Evolutionary conservation across 441 rosid genomes (phyloP).

Genomic region (Breynia disticha): DNA sequence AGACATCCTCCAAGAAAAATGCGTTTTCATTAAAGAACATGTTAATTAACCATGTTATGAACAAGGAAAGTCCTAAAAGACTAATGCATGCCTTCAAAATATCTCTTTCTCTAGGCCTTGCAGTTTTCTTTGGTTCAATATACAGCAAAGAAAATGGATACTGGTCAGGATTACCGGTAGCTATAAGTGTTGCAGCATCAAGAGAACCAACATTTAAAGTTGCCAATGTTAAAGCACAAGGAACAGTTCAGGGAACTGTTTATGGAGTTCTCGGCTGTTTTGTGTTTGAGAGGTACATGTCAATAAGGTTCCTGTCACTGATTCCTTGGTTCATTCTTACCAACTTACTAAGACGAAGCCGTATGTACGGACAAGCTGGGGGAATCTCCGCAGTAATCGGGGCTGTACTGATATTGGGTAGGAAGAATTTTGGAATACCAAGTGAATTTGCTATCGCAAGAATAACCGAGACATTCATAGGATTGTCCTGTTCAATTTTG

Average conservation of each 20-base stretch:
- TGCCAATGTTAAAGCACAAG: slow-evolving; percentile 78
- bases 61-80: slow-evolving; percentile 24
- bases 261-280: slow-evolving; percentile 79
- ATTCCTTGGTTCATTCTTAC: slow-evolving; percentile 80
- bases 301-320: slow-evolving; percentile 58
- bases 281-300: slow-evolving; percentile 50
- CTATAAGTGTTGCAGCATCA: slow-evolving; percentile 45
- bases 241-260: slow-evolving; percentile 79
- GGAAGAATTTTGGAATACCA: slow-evolving; percentile 60
- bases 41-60: slow-evolving; percentile 17
- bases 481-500: slow-evolving; percentile 51
- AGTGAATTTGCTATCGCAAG: slow-evolving; percentile 78
- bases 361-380: slow-evolving; percentile 79
- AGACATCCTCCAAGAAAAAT: slow-evolving; percentile 6
- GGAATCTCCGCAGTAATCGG: slow-evolving; percentile 76
- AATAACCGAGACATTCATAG: slow-evolving; percentile 72
- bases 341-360: slow-evolving; percentile 51
- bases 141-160: slow-evolving; percentile 61
- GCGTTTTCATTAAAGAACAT: slow-evolving; percentile 12
- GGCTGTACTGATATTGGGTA: slow-evolving; percentile 64
- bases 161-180: slow-evolving; percentile 79
- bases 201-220: slow-evolving; percentile 72
- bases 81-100: slow-evolving; percentile 49
- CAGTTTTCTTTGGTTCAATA: slow-evolving; percentile 47
- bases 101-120: slow-evolving; percentile 60